phyloP scores from a whole-genome alignment of 1,139 yeast species.

The Meyerozyma guilliermondii region DNA sequence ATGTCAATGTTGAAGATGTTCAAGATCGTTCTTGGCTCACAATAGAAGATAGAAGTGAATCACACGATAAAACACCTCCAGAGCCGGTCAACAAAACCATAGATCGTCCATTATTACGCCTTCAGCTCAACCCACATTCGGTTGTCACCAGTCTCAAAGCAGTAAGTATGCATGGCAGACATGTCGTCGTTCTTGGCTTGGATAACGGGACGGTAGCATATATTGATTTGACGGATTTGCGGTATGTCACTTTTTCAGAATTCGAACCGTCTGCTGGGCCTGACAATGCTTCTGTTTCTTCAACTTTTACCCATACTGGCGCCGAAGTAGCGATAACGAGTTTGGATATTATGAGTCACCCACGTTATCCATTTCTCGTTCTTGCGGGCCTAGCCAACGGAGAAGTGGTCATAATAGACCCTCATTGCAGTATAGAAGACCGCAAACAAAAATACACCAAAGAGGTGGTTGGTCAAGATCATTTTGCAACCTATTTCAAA shows the following conservation, averaged over 20 bases:
- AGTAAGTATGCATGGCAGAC: constrained; percentile 15
- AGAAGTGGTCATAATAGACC: constrained; percentile 34
- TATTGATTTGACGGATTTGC: constrained; percentile 24
- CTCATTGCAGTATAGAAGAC: constrained; percentile 14
- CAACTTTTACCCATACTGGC: constrained; percentile 6
- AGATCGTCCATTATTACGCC: constrained; percentile 31
- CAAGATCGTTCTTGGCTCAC: background rate
- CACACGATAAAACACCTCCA: background rate
- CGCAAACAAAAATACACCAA: constrained; percentile 18
- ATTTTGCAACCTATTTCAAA: constrained; percentile 33
- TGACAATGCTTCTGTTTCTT: constrained; percentile 9
- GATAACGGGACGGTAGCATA: constrained; percentile 31
- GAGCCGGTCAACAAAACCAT: constrained; percentile 14
- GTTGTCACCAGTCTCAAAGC: constrained; percentile 29
- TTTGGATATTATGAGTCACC: constrained; percentile 27
- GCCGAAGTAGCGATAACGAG: constrained; percentile 26
- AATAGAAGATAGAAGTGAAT: constrained; percentile 8
- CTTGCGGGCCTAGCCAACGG: constrained; percentile 40
- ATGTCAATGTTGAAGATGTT: constrained; percentile 17
- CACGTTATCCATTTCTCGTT: constrained; percentile 26
- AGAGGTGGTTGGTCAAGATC: constrained; percentile 28
- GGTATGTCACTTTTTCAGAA: constrained; percentile 24
- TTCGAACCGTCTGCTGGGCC: constrained; percentile 13
- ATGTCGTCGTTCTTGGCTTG: constrained; percentile 31
- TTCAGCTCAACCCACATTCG: constrained; percentile 22